A percentile compares a stretch with the other conserved stretches of the same genome.
These are phyloP conservation scores for Calonectria pseudoreteaudii DNA, from an alignment of 2,329 filamentous ascomycete species.

Conservation along the genomic window DNA sequence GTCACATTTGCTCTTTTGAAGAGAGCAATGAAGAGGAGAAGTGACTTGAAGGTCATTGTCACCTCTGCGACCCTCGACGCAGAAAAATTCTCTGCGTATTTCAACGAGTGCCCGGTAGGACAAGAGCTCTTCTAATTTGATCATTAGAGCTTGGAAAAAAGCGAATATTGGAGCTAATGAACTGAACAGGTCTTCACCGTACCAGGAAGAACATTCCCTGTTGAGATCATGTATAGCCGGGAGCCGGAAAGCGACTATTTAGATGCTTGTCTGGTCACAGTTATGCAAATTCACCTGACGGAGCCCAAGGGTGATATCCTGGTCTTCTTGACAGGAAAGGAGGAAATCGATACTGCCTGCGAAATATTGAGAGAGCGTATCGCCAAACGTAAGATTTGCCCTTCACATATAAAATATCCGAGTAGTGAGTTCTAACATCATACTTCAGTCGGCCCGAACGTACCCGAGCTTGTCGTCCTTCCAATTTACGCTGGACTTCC, in stretches of 20 bases:
- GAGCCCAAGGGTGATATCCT: constrained; percentile 94
- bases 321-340: constrained; percentile 96
- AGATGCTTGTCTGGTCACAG: constrained; percentile 91
- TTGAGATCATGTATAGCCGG: constrained; percentile 94
- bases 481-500: constrained; percentile 97
- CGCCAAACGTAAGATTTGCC: not conserved
- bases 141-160: not conserved
- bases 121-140: not conserved
- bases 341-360: constrained; percentile 96
- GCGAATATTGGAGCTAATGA: not conserved
- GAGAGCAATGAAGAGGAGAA: constrained; percentile 86
- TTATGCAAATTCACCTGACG: constrained; percentile 97
- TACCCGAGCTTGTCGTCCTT: constrained; percentile 91
- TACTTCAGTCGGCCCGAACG: constrained; percentile 82
- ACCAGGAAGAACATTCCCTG: constrained; percentile 92
- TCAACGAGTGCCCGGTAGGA: constrained; percentile 85
- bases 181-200: constrained; percentile 80
- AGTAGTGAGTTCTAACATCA: constrained; percentile 61
- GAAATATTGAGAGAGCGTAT: constrained; percentile 95
- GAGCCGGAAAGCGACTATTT: constrained; percentile 97
- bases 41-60: constrained; percentile 94
- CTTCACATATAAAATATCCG: not conserved
- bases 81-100: constrained; percentile 97
- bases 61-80: constrained; percentile 97
- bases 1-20: constrained; percentile 92